Base-by-base conservation (phyloP, 345 rosid genomes). In the Erucastrum elatum region DNA sequence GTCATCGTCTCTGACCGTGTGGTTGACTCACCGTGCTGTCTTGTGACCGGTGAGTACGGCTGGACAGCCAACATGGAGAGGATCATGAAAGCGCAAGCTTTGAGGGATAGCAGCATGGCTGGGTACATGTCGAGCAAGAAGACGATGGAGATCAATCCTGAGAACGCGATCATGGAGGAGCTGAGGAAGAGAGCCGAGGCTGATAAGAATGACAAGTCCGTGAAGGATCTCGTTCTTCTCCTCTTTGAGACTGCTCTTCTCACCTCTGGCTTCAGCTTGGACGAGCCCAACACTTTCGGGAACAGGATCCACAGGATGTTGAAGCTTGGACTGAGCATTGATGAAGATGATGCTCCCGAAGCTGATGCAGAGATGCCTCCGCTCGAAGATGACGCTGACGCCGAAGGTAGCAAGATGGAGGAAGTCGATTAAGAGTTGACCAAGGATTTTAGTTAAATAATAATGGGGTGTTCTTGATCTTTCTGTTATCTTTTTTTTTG, bases 261-360 rank as follows among this genome's bases (percentile, higher is more conserved):
- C 37, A 62, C 66, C 21, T 62, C 66, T 13, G 66, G 66, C 2
- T 62, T 62, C 66, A 62, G 66, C 37, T 8, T 62, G 8, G 66
- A 62, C 8, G 66, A 64, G 67, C 67, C 67, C 6, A 64, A 64
- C 67, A 64, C 67, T 5, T 64, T 64, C 25, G 67, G 67, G 17
- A 64, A 26, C 41, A 64, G 67, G 16, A 64, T 64, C 67, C 67
- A 64, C 67, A 64, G 67, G 67, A 64, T 64, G 67, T 11, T 64
- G 2, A 64, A 64, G 67, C 67, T 64, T 0, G 67, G 67, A 0
- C 6, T 64, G 46, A 64, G 67, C 26, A 64, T 64, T 33, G 67
- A 64, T 0, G 67, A 44, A 44, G 53, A 64, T 3, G 67, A 33
- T 33, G 26, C 41, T n/a, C 26, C 6, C 0, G 67, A 64, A 6